Evolutionary conservation across 306 rosid species (phyloP).

Genomic region (Ammopiptanthus mongolicus): DNA sequence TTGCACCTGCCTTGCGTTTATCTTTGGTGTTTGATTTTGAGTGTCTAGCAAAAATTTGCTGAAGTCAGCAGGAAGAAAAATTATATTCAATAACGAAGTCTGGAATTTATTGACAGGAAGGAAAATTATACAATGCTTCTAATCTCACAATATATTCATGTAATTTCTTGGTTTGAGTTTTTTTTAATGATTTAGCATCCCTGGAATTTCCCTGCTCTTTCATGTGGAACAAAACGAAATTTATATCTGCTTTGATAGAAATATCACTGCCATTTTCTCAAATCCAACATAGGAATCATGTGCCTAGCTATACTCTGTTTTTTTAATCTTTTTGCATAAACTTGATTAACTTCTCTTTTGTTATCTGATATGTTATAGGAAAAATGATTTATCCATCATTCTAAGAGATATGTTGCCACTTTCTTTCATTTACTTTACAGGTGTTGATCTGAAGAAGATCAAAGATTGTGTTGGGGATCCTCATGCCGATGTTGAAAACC

Average conservation of each 20-base stretch:
- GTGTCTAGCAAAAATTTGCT: not conserved
- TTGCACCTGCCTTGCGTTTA: not conserved
- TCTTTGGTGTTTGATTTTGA: constrained; percentile 2
- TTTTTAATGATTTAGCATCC: not conserved
- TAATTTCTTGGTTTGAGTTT: not conserved
- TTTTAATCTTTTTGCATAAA: not conserved
- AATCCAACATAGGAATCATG: not conserved
- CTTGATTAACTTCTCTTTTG: not conserved
- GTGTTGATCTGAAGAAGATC: constrained; percentile 65
- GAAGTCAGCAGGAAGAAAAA: not conserved
- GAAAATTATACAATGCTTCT: not conserved
- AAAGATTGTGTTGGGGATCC: constrained; percentile 78
- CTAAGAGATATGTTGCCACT: not conserved
- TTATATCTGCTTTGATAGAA: not conserved
- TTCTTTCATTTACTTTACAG: constrained; percentile 38
- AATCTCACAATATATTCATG: not conserved
- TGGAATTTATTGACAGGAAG: not conserved
- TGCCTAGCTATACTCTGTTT: not conserved
- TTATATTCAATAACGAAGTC: not conserved
- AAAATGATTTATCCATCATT: constrained; percentile 5
- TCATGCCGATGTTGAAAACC: constrained; percentile 59
- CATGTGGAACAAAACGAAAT: not conserved
- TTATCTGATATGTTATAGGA: not conserved
- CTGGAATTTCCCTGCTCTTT: not conserved
- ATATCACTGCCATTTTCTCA: not conserved